Evolutionary conservation across 208 protist species (phyloP), one percentile per base, ranked within the genome.

Genomic region (Trypanosoma theileri): DNA sequence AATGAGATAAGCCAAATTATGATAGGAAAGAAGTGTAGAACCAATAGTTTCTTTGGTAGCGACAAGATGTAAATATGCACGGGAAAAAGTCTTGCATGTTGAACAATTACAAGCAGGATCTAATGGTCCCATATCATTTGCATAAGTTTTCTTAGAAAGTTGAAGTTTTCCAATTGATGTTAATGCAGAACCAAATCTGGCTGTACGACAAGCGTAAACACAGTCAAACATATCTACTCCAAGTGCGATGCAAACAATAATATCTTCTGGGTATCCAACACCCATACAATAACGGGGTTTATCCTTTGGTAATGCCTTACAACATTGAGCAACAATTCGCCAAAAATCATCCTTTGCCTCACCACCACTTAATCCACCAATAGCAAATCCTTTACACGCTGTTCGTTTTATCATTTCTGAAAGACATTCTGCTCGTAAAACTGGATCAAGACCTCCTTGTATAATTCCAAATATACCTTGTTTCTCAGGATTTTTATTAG

Each of bases 181-280:
- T 22, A 98, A 69, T 1, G 97, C 98, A 4, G 89, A 98, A 28
- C 98, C 97, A 73, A 99, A 99, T 53, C 98, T 81, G 9, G 98
- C 98, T 1, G 98, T 99, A 28, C 98, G 76, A 56, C 97, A 98
- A 7, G 99, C 98, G 68, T 97, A 99, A n/a, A 99, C 99, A 81
- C 99, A 99, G 78, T 99, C 99, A 67, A 99, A 99, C 98, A 99
- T 99, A 79, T 99, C 99, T 14, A 99, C 98, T 22, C 99, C 99
- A 13, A 99, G 83, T 2, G 96, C 96, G 12, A 96, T 92, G 75
- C 98, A 99, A 17, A 99, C 98, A 0, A 99, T 89, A 31, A 99
- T 93, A 83, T 99, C 99, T 26, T 98, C 82, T 16, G 99, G 96
- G 70, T 99, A 99, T 8, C 95, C 94, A 9, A 99, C 98, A 56